Conservation (phyloP, 169 alveolate genomes). For the Plasmodium malariae region DNA sequence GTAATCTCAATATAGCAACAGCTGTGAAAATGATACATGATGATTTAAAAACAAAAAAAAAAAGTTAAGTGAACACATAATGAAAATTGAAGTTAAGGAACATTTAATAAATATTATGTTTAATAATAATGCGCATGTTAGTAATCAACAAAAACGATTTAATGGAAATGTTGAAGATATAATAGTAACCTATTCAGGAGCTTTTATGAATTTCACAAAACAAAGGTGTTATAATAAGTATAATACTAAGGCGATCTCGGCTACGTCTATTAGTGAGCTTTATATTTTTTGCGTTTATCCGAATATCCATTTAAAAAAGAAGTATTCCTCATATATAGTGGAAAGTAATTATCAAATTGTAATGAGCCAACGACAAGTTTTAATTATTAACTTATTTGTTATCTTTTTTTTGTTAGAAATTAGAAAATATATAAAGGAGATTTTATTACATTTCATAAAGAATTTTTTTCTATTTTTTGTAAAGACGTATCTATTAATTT, state of each 20-base stretch:
- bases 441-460: background rate
- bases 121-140: background rate
- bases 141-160: background rate
- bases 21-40: background rate
- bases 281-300: background rate
- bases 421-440: background rate
- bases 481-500: background rate
- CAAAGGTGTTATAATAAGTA: background rate
- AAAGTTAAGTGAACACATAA: no score
- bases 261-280: no score
- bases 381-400: background rate
- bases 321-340: background rate
- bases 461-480: background rate
- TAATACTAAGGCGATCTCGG: background rate
- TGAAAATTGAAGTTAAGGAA: background rate
- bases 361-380: background rate
- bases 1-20: background rate
- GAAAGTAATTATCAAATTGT: background rate
- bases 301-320: background rate
- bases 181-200: background rate
- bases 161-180: background rate
- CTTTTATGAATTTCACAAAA: background rate
- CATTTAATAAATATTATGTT: background rate
- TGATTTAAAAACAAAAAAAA: background rate
- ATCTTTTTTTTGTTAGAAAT: background rate